phyloP scores from a whole-genome alignment of 805 yeast genomes.

The Lipomyces sp. region DNA sequence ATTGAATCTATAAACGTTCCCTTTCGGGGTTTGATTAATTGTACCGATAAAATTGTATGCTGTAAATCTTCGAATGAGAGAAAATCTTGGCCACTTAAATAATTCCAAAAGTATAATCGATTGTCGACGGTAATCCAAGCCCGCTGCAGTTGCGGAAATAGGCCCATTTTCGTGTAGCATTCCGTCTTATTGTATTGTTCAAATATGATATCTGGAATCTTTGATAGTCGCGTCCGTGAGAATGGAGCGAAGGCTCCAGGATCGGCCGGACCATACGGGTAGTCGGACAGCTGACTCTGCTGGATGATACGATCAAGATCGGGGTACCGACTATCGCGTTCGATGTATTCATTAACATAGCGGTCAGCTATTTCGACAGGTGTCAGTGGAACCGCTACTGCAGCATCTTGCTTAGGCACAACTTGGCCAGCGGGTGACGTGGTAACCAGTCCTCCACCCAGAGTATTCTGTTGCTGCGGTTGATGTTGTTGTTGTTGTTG shows the following conservation, averaged over 20 bases:
- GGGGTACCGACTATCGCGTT: slow-evolving; percentile 44
- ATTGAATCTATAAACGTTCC: slow-evolving; percentile 81
- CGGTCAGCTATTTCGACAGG: slow-evolving; percentile 26
- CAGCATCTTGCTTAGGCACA: neutral
- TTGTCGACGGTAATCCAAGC: slow-evolving; percentile 87
- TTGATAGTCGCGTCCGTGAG: slow-evolving; percentile 67
- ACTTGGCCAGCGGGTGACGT: slow-evolving; percentile 8
- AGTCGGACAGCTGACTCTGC: slow-evolving; percentile 43
- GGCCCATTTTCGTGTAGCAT: slow-evolving; percentile 75
- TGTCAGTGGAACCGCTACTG: slow-evolving; percentile 11
- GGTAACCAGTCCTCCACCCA: slow-evolving; percentile 1
- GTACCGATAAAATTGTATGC: slow-evolving; percentile 76
- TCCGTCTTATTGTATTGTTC: slow-evolving; percentile 71
- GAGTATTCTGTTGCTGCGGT: slow-evolving; percentile 11
- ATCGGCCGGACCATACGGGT: slow-evolving; percentile 37
- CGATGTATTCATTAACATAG: slow-evolving; percentile 41
- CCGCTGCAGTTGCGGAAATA: slow-evolving; percentile 76
- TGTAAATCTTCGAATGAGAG: slow-evolving; percentile 81
- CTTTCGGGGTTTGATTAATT: slow-evolving; percentile 78
- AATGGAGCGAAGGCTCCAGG: slow-evolving; percentile 59
- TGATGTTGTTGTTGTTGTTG: slow-evolving; percentile 5
- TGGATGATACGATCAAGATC: slow-evolving; percentile 45
- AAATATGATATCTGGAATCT: slow-evolving; percentile 80
- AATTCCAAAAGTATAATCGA: slow-evolving; percentile 84
- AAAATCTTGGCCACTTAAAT: slow-evolving; percentile 64